phyloP scores from a whole-genome alignment of 371 early-diverging fungal genomes.

The Mucor circinelloides region DNA sequence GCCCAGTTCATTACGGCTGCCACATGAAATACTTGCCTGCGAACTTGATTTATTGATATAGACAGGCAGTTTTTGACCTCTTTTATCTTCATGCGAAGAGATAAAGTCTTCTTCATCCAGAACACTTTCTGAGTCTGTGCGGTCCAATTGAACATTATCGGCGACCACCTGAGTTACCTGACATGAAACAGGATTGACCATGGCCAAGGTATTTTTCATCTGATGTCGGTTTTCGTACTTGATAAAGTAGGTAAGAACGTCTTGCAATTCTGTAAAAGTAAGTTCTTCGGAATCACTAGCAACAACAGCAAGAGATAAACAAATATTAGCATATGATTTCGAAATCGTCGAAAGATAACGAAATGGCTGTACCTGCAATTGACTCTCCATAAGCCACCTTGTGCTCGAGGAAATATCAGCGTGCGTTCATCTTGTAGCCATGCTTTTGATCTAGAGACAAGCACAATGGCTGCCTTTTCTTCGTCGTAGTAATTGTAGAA shows the following conservation, averaged over 20 bases:
- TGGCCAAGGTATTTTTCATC: slow-evolving; percentile 41
- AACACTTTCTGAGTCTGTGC: slow-evolving; percentile 12
- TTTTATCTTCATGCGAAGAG: slow-evolving; percentile 9
- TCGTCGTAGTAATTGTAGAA: slow-evolving; percentile 28
- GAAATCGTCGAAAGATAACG: not conserved
- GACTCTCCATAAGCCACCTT: slow-evolving; percentile 38
- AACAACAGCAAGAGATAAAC: not conserved
- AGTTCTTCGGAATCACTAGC: slow-evolving; percentile 21
- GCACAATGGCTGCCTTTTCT: slow-evolving; percentile 27
- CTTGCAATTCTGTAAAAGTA: slow-evolving; percentile 31
- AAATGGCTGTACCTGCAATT: slow-evolving; percentile 27
- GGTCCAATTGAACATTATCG: slow-evolving; percentile 30
- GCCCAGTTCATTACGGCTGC: not conserved
- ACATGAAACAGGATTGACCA: slow-evolving; percentile 36
- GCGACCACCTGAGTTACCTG: slow-evolving; percentile 44
- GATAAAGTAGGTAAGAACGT: slow-evolving; percentile 38
- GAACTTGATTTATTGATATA: slow-evolving; percentile 9
- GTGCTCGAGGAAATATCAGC: slow-evolving; percentile 28
- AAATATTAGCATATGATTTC: not conserved
- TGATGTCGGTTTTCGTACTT: slow-evolving; percentile 42
- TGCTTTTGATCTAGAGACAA: slow-evolving; percentile 35
- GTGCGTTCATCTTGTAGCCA: slow-evolving; percentile 34
- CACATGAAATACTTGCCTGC: not conserved
- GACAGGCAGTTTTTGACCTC: slow-evolving; percentile 27
- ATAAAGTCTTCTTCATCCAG: slow-evolving; percentile 26